phyloP scores from a whole-genome alignment of 2,329 filamentous ascomycete species.

The Colletotrichum sp. region DNA sequence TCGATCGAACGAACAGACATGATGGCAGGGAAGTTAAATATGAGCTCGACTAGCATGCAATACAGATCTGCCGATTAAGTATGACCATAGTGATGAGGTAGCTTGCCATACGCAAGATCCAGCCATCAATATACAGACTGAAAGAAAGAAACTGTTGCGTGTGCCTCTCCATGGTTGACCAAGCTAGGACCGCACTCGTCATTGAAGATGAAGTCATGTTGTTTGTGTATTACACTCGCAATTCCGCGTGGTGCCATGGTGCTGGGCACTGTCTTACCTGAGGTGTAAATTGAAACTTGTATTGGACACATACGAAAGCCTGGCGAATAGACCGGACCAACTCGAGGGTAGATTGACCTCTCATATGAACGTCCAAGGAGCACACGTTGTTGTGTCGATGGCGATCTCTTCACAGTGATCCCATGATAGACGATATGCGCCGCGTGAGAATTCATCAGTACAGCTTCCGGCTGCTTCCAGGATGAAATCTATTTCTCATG shows the following conservation, averaged over 20 bases:
- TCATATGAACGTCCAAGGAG: too few species aligned
- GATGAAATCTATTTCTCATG: neutral
- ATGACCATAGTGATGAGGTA: neutral
- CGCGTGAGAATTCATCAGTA: too few species aligned
- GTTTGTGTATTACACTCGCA: neutral
- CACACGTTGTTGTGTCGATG: too few species aligned
- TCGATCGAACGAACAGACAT: neutral
- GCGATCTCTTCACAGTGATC: too few species aligned
- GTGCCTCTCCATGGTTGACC: neutral
- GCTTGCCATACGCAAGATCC: neutral
- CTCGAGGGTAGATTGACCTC: neutral
- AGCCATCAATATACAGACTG: neutral
- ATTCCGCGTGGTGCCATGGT: neutral
- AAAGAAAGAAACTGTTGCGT: neutral
- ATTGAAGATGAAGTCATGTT: neutral
- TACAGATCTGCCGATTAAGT: neutral
- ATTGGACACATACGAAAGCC: neutral
- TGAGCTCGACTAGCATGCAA: neutral
- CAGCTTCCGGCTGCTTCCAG: neutral
- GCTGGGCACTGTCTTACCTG: neutral
- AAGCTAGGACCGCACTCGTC: neutral
- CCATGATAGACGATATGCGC: too few species aligned
- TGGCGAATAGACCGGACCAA: neutral
- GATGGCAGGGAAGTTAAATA: neutral
- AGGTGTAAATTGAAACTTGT: neutral